Evolutionary conservation across 805 yeast genomes (phyloP), one percentile per base, ranked within the genome.

Genomic region (Wickerhamiella slavikovae): DNA sequence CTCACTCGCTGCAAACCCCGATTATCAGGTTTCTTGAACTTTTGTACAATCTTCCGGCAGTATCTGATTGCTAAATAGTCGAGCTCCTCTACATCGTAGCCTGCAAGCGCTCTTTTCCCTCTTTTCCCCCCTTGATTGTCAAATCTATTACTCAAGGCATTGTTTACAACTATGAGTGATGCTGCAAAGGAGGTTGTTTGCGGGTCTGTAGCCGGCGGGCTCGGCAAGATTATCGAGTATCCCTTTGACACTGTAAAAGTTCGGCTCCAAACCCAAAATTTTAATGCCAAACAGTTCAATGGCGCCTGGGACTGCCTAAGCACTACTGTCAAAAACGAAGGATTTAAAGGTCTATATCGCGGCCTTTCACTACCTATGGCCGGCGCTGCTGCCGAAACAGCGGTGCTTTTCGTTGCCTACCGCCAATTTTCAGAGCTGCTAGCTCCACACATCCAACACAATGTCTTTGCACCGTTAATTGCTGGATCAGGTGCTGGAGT

Each of bases 211-310:
- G 66, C 94, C 1, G 96, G 96, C 11, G 73, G 79, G 32, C 50
- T 69, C 3, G 94, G 93, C 2, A 85, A 83, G 47, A 41, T 75
- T 18, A 65, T 83, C 10, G 96, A 83, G 49, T 83, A 71, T 43
- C 96, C 96, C 0, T 80, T 83, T 40, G 96, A 83, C 44, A 85
- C 95, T 0, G 64, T 82, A 26, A 83, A 83, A 51, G 96, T 83
- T 3, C 60, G 94, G 34, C 58, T 85, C 18, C 85, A 75, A 45
- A 66, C 80, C 1, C 73, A 82, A 5, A 55, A 68, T 18, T 47
- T 54, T 3, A 35, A 41, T 5, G 62, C 65, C 0, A 51, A 66
- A 8, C 47, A 51, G 21, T 71, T 64, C 42, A 50, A 50, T 0
- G 69, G 78, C 1, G 73, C 93, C 0, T 35, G 61, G 35, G 71